Evolutionary conservation across 306 rosid genomes (phyloP).

Genomic region (Trifolium fragiferum): DNA sequence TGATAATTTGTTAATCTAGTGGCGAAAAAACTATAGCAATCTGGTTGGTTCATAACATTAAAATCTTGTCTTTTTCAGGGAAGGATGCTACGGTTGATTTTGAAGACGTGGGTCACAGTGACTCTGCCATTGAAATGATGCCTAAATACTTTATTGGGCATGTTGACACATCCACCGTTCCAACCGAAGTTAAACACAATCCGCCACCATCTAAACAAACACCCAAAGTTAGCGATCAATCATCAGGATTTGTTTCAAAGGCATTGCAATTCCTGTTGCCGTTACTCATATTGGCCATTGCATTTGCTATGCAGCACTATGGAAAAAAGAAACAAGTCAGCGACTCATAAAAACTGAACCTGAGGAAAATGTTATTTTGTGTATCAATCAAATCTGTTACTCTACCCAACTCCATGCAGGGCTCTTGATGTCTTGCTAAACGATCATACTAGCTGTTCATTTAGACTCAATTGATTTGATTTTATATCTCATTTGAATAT

Average conservation of each 20-base stretch:
- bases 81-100: constrained; percentile 82
- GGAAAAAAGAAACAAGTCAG: constrained; percentile 46
- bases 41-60: background rate
- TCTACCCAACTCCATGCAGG: constrained; percentile 14
- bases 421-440: background rate
- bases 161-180: constrained; percentile 59
- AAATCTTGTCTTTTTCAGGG: constrained; percentile 43
- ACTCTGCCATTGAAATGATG: constrained; percentile 64
- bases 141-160: constrained; percentile 64
- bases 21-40: background rate
- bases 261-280: constrained; percentile 59
- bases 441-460: constrained; percentile 12
- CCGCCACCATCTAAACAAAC: constrained; percentile 39
- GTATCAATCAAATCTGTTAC: constrained; percentile 1
- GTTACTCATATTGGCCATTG: constrained; percentile 59
- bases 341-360: background rate
- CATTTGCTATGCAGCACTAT: constrained; percentile 58
- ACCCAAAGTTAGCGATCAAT: constrained; percentile 25
- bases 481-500: constrained; percentile 17
- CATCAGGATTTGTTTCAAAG: constrained; percentile 51
- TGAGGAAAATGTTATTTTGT: constrained; percentile 9
- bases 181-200: constrained; percentile 42
- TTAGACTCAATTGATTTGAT: constrained; percentile 1
- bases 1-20: background rate
- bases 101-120: constrained; percentile 83